Conservation (phyloP, 2,329 filamentous ascomycete genomes). For the Aspergillus spinulosporus region DNA sequence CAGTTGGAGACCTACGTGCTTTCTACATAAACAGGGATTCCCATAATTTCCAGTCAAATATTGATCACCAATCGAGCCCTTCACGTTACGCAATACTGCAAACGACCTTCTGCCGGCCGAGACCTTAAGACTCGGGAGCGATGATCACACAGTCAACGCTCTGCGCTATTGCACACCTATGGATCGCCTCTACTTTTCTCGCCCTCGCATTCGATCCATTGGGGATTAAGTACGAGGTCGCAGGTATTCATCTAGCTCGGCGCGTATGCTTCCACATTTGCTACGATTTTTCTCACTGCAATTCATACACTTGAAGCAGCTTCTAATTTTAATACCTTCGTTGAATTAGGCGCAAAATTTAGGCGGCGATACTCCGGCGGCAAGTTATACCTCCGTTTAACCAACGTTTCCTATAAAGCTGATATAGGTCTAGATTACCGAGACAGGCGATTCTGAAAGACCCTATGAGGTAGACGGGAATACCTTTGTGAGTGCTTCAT, state of each 20-base stretch:
- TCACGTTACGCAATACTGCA: neutral
- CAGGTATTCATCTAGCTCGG: neutral
- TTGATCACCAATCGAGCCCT: neutral
- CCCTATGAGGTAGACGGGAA: conserved; percentile 27
- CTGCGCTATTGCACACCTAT: conserved; percentile 2
- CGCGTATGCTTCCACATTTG: neutral
- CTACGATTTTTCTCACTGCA: too few relatives aligned
- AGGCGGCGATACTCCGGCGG: conserved; percentile 14
- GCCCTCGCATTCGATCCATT: conserved; percentile 9
- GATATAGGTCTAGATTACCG: conserved; percentile 16
- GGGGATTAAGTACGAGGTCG: conserved; percentile 5
- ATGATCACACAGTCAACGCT: neutral
- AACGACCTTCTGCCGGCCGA: neutral
- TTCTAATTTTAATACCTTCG: neutral
- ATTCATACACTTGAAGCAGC: neutral
- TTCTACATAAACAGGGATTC: neutral
- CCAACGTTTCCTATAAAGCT: neutral
- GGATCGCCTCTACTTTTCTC: neutral
- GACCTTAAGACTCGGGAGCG: neutral
- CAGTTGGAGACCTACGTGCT: neutral
- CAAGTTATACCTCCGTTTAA: conserved; percentile 4
- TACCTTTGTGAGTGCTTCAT: conserved; percentile 23
- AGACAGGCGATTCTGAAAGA: conserved; percentile 22
- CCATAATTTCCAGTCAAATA: neutral
- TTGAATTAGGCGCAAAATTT: conserved; percentile 12